These are phyloP conservation scores for Corchorus olitorius DNA, from an alignment of 345 rosid species.

Conservation along the genomic window DNA sequence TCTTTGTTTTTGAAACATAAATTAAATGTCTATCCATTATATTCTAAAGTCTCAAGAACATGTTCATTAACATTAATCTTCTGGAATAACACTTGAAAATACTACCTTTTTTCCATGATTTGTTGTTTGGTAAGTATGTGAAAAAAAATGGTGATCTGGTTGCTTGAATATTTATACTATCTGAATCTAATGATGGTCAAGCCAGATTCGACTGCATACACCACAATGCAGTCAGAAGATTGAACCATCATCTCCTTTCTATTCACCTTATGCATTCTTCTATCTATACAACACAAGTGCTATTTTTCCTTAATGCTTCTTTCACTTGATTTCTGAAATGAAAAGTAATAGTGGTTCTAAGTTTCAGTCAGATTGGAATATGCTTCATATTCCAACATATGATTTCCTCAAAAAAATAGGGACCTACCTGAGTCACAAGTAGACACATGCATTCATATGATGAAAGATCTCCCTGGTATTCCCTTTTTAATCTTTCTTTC, in stretches of 20 bases:
- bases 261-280: not conserved
- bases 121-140: not conserved
- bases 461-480: not conserved
- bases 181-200: not conserved
- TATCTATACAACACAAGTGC: not conserved
- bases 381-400: not conserved
- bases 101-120: not conserved
- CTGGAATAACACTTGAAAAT: not conserved
- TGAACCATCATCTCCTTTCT: not conserved
- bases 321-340: not conserved
- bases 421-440: not conserved
- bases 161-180: not conserved
- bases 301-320: slow-evolving; percentile 1
- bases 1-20: not conserved
- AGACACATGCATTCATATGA: not conserved
- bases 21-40: not conserved
- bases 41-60: too few relatives aligned
- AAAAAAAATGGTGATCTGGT: not conserved
- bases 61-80: too few relatives aligned
- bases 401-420: not conserved
- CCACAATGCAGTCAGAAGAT: too few relatives aligned
- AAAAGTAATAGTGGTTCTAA: not conserved
- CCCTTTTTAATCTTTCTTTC: not conserved
- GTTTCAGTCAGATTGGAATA: not conserved
- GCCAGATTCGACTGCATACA: too few relatives aligned